These are phyloP conservation scores for Chaetomium fimeti DNA, from an alignment of 495 filamentous ascomycete genomes.

Conservation along the genomic window DNA sequence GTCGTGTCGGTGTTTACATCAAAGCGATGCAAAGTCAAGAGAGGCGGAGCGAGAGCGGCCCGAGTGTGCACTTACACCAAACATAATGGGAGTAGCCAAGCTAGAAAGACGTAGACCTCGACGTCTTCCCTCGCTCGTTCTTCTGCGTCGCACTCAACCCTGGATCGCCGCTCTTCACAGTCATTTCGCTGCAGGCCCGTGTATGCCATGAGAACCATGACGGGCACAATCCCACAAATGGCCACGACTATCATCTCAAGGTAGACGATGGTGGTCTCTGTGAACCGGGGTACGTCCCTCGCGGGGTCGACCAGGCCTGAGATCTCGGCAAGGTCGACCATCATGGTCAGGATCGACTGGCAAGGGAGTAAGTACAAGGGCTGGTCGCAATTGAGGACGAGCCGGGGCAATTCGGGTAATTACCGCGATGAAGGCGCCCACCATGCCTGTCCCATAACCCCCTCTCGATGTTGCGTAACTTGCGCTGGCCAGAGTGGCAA, in stretches of 20 bases:
- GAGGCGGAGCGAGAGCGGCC: too few relatives aligned
- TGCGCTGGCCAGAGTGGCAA: neutral
- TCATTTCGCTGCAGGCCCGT: neutral
- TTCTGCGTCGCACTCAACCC: neutral
- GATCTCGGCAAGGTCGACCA: neutral
- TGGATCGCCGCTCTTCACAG: neutral
- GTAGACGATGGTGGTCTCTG: neutral
- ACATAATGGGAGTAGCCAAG: neutral
- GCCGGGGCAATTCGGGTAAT: neutral
- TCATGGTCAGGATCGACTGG: neutral
- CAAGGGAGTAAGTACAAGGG: neutral
- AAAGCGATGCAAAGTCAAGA: too few relatives aligned
- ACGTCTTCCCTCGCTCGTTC: neutral
- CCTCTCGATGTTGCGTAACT: slow-evolving; percentile 1
- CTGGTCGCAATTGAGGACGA: too few relatives aligned
- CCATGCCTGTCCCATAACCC: neutral
- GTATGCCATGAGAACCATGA: neutral
- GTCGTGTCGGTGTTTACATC: neutral
- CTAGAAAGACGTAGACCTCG: neutral
- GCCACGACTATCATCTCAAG: neutral
- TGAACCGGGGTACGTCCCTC: neutral
- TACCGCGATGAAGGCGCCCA: slow-evolving; percentile 7
- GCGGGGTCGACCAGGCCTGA: slow-evolving; percentile 1
- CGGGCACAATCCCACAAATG: neutral
- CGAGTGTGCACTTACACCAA: neutral